Conservation (phyloP, 2,329 filamentous ascomycete species). For the Trichoderma oligosporum region DNA sequence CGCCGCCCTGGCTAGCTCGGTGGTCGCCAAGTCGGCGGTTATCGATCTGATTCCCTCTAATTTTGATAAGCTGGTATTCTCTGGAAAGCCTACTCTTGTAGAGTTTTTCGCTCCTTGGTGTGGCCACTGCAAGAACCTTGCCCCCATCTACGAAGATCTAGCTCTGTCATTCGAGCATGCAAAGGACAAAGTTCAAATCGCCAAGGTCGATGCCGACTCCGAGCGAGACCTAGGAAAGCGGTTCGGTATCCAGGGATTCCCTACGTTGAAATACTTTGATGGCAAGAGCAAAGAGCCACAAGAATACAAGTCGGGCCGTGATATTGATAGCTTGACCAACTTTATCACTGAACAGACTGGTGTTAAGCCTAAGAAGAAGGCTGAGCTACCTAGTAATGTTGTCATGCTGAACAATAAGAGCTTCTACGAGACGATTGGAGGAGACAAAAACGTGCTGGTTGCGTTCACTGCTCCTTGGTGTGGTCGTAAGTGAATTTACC, state of each 20-base stretch:
- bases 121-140: constrained; percentile 97
- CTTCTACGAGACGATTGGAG: constrained; percentile 74
- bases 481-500: constrained; percentile 68
- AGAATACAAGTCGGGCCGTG: constrained; percentile 83
- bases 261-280: constrained; percentile 96
- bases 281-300: constrained; percentile 81
- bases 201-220: constrained; percentile 92
- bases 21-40: constrained; percentile 73
- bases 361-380: constrained; percentile 73
- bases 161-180: constrained; percentile 63
- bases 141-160: constrained; percentile 91
- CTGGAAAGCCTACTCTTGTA: constrained; percentile 90
- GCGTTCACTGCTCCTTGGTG: constrained; percentile 99
- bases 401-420: constrained; percentile 73
- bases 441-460: constrained; percentile 85
- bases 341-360: constrained; percentile 89
- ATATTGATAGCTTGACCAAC: constrained; percentile 75
- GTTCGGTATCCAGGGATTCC: constrained; percentile 90
- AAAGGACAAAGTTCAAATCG: constrained; percentile 73
- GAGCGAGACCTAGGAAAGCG: constrained; percentile 79
- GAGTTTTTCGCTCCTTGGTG: constrained; percentile 99
- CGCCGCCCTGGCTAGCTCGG: constrained; percentile 51
- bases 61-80: constrained; percentile 87
- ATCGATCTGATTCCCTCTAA: constrained; percentile 85
- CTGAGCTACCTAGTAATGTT: constrained; percentile 68